Conservation (phyloP, 805 yeast species). For the Vanderwaltozyma polyspora region DNA sequence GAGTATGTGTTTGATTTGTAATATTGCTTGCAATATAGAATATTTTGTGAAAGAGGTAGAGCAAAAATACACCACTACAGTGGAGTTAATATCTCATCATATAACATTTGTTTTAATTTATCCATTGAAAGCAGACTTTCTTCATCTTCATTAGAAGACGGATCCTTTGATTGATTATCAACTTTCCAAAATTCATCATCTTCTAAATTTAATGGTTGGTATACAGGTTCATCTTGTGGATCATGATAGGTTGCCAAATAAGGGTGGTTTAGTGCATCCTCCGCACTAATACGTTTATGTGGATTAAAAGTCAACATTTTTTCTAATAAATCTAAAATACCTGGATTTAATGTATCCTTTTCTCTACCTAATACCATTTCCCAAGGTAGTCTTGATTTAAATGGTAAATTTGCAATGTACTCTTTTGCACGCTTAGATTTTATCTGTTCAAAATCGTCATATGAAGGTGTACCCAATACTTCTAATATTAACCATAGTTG, state of each 20-base stretch:
- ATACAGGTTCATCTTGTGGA: slow-evolving; percentile 57
- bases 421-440: slow-evolving; percentile 68
- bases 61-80: no score
- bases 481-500: slow-evolving; percentile 58
- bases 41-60: no score
- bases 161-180: slow-evolving; percentile 27
- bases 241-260: slow-evolving; percentile 58
- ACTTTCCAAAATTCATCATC: slow-evolving; percentile 33
- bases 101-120: slow-evolving; percentile 64
- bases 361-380: slow-evolving; percentile 21
- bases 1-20: no score
- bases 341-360: slow-evolving; percentile 27
- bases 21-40: no score
- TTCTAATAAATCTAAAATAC: slow-evolving; percentile 52
- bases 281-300: slow-evolving; percentile 59
- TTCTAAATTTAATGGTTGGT: slow-evolving; percentile 24
- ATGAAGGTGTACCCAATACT: slow-evolving; percentile 60
- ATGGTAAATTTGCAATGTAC: slow-evolving; percentile 58
- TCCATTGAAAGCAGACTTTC: slow-evolving; percentile 66
- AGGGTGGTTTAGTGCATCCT: slow-evolving; percentile 65
- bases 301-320: slow-evolving; percentile 67
- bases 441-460: slow-evolving; percentile 63
- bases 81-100: slow-evolving; percentile 63
- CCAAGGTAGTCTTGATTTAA: slow-evolving; percentile 42
- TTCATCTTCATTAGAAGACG: slow-evolving; percentile 40